phyloP scores from a whole-genome alignment of 371 early-diverging fungal species.

The Parasitella parasitica region DNA sequence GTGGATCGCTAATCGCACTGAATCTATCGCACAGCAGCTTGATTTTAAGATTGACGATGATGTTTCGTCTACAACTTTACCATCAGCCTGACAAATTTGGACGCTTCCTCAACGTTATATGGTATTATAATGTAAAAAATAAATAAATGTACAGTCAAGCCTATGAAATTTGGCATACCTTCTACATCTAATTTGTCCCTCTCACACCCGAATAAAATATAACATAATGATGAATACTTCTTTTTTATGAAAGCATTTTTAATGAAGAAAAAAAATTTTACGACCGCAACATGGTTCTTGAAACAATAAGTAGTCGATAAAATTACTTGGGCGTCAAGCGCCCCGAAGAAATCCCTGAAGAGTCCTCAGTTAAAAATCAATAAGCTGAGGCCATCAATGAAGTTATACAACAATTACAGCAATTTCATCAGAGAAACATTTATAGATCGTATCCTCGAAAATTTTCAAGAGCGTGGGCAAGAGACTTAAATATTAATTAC shows the following conservation, averaged over 20 bases:
- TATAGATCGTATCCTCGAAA: constrained; percentile 14
- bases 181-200: no score
- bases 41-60: constrained; percentile 40
- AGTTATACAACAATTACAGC: constrained; percentile 9
- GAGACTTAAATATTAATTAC: no score
- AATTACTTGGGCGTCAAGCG: constrained; percentile 18
- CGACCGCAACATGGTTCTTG: constrained; percentile 14
- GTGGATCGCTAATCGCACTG: constrained; percentile 36
- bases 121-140: no score
- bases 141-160: no score
- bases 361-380: constrained; percentile 10
- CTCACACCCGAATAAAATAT: no score
- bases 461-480: constrained; percentile 9
- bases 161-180: no score
- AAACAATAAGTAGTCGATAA: constrained; percentile 16
- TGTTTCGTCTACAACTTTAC: no score
- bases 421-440: constrained; percentile 7
- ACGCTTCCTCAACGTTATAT: no score
- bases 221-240: no score
- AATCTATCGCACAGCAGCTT: constrained; percentile 32
- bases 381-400: background rate
- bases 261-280: no score
- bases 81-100: no score
- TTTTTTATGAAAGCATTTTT: background rate
- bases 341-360: constrained; percentile 12